These are phyloP conservation scores for Colletotrichum coccodes DNA, from an alignment of 2,329 filamentous ascomycete genomes.

Conservation along the genomic window DNA sequence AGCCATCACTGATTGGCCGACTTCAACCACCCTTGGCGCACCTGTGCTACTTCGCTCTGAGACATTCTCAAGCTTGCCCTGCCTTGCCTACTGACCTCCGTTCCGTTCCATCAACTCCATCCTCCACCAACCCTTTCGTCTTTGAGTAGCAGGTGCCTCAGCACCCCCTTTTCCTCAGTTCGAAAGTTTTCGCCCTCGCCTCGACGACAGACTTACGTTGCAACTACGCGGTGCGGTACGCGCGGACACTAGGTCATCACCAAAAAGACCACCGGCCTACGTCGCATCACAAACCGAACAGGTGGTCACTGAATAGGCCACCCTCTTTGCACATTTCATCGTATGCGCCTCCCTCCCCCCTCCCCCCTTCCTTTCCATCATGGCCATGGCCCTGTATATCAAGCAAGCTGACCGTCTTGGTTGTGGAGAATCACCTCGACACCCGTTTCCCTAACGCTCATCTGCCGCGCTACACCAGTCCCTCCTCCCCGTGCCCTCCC, in stretches of 20 bases:
- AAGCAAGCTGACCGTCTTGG: conserved; percentile 17
- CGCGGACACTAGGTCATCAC: conserved; percentile 28
- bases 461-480: conserved; percentile 24
- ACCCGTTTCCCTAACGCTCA: conserved; percentile 3
- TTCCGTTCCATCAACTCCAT: conserved; percentile 1
- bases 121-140: conserved; percentile 1
- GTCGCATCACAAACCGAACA: conserved; percentile 23
- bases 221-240: conserved; percentile 29
- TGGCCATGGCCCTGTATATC: conserved; percentile 11
- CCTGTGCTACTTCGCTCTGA: conserved; percentile 14
- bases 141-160: conserved; percentile 18
- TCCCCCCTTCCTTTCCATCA: neutral
- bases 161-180: neutral
- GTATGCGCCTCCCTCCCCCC: conserved; percentile 5
- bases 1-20: conserved; percentile 16
- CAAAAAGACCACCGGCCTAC: neutral
- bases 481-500: conserved; percentile 1
- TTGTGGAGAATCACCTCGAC: conserved; percentile 3
- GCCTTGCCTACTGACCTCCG: conserved; percentile 2
- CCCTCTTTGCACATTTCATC: neutral
- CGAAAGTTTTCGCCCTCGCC: neutral
- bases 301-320: conserved; percentile 16
- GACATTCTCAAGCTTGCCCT: conserved; percentile 25
- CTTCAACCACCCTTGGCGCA: conserved; percentile 12
- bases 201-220: conserved; percentile 9